These are phyloP conservation scores for Cylindrotheca closterium DNA, from an alignment of 108 stramenopile genomes.

Conservation along the genomic window DNA sequence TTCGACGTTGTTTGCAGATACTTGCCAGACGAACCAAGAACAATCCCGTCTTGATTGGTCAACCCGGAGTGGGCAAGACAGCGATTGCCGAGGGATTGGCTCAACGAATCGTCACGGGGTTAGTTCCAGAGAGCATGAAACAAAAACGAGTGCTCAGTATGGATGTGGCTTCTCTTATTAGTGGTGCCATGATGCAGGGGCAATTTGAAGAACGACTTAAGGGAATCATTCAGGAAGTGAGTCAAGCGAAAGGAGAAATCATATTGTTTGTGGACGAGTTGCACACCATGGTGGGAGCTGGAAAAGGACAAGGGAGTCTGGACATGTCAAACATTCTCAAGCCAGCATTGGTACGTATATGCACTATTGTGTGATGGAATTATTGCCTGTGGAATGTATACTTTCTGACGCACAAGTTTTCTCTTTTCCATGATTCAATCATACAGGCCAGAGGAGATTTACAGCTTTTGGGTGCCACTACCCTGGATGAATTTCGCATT, in stretches of 20 bases:
- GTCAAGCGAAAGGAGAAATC: slow-evolving; percentile 70
- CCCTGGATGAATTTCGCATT: slow-evolving; percentile 92
- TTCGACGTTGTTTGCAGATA: slow-evolving; percentile 90
- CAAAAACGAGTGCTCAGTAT: slow-evolving; percentile 78
- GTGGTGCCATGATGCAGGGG: slow-evolving; percentile 94
- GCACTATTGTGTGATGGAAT: too few relatives aligned
- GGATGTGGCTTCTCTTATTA: slow-evolving; percentile 84
- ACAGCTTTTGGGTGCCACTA: slow-evolving; percentile 94
- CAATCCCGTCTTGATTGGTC: slow-evolving; percentile 93
- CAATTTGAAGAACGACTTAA: slow-evolving; percentile 97
- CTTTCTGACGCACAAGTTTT: too few relatives aligned
- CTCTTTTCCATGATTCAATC: too few relatives aligned
- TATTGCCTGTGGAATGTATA: too few relatives aligned
- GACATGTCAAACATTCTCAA: slow-evolving; percentile 93
- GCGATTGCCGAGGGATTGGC: slow-evolving; percentile 87
- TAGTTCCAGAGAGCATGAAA: slow-evolving; percentile 80
- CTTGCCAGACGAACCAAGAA: slow-evolving; percentile 93
- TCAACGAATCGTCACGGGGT: slow-evolving; percentile 60
- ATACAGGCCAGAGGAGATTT: slow-evolving; percentile 78
- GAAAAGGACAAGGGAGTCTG: slow-evolving; percentile 43
- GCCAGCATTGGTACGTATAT: slow-evolving; percentile 78
- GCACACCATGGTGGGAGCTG: slow-evolving; percentile 93
- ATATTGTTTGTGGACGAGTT: slow-evolving; percentile 97
- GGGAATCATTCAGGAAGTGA: slow-evolving; percentile 87
- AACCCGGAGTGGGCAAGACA: slow-evolving; percentile 46